Evolutionary conservation across 2,329 filamentous ascomycete species (phyloP).

Genomic region (Sporothrix euskadiensis): DNA sequence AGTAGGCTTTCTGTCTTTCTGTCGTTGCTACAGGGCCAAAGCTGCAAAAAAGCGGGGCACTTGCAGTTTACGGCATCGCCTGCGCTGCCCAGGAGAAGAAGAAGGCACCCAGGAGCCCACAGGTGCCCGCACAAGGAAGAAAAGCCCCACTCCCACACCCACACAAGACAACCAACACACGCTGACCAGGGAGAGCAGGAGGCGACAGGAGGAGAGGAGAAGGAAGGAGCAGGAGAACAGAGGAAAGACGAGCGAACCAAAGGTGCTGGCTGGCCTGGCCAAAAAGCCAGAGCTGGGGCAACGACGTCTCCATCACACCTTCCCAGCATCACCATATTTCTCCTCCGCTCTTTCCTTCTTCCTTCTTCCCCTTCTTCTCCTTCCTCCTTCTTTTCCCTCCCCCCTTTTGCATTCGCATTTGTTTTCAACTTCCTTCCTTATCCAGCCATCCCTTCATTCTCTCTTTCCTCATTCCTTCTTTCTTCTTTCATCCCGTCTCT

Average conservation of each 20-base stretch:
- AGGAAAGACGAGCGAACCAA: not conserved
- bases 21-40: slow-evolving; percentile 15
- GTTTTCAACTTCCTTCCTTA: slow-evolving; percentile 21
- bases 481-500: slow-evolving; percentile 20
- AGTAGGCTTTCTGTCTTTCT: slow-evolving; percentile 26
- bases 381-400: slow-evolving; percentile 3
- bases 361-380: slow-evolving; percentile 15
- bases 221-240: not conserved
- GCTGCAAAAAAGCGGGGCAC: slow-evolving; percentile 28
- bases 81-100: slow-evolving; percentile 27
- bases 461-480: slow-evolving; percentile 3
- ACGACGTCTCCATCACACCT: slow-evolving; percentile 29
- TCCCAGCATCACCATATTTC: slow-evolving; percentile 29
- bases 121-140: slow-evolving; percentile 14
- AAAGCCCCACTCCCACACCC: slow-evolving; percentile 10
- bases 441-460: slow-evolving; percentile 1
- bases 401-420: slow-evolving; percentile 4
- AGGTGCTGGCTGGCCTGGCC: not conserved
- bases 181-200: slow-evolving; percentile 11
- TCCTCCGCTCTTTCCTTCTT: slow-evolving; percentile 24
- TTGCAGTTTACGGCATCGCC: slow-evolving; percentile 27
- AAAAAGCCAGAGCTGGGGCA: slow-evolving; percentile 30
- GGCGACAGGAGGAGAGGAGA: not conserved
- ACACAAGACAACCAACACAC: slow-evolving; percentile 12
- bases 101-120: slow-evolving; percentile 27